These are phyloP conservation scores for Backusella liffmaniae DNA, from an alignment of 192 early-diverging fungal genomes.

Conservation along the genomic window DNA sequence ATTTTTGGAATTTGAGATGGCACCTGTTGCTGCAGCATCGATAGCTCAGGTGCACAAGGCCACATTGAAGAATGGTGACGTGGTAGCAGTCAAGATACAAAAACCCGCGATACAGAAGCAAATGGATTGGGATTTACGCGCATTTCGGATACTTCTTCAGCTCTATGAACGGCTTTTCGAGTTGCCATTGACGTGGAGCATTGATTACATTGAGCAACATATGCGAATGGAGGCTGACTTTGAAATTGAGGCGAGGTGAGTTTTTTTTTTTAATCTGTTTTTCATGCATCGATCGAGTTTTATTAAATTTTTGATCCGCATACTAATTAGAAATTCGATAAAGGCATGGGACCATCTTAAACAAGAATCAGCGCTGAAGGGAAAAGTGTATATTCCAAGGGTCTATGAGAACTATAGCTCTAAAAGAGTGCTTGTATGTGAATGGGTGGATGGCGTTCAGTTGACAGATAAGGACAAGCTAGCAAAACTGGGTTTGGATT, in stretches of 20 bases:
- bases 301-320: background rate
- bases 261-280: no score
- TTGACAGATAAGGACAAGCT: constrained; percentile 62
- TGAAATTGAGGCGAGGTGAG: constrained; percentile 69
- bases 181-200: constrained; percentile 77
- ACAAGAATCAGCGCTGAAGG: constrained; percentile 46
- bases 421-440: constrained; percentile 74
- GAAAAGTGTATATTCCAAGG: constrained; percentile 72
- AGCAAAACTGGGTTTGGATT: constrained; percentile 31
- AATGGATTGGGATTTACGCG: constrained; percentile 81
- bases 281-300: background rate
- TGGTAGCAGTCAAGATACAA: constrained; percentile 91
- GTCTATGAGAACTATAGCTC: constrained; percentile 72
- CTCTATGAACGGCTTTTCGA: constrained; percentile 79
- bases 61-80: constrained; percentile 58
- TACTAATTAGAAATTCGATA: constrained; percentile 61
- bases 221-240: constrained; percentile 87
- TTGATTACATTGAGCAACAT: constrained; percentile 70
- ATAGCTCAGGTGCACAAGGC: constrained; percentile 95
- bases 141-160: constrained; percentile 58
- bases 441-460: constrained; percentile 87
- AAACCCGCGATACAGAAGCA: constrained; percentile 86
- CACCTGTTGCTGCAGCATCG: constrained; percentile 85
- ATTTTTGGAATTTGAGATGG: constrained; percentile 68
- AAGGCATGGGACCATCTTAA: constrained; percentile 51